Percentiles rank a stretch among this genome's conserved stretches.
These are phyloP conservation scores for Jamesozyma lodderae DNA, from an alignment of 805 yeast genomes.

Conservation along the genomic window DNA sequence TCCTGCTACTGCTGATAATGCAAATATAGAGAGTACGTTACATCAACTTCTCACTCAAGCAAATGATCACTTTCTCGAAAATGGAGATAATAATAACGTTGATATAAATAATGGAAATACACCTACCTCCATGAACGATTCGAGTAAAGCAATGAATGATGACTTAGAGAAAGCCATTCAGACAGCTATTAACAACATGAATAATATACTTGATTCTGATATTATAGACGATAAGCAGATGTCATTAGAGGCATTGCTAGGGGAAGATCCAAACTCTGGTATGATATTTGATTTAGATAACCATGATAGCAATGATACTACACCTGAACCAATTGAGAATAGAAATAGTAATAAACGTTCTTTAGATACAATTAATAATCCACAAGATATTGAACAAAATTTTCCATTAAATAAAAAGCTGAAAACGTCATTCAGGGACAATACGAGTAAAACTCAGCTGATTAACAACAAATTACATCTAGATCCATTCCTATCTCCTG, in stretches of 20 bases:
- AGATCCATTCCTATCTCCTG: conserved; percentile 27
- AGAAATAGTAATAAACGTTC: background rate
- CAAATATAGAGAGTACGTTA: conserved; percentile 15
- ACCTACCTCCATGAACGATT: background rate
- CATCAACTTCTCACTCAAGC: conserved; percentile 17
- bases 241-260: conserved; percentile 19
- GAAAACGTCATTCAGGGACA: no score
- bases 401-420: background rate
- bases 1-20: no score
- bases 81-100: background rate
- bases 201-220: conserved; percentile 10
- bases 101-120: background rate
- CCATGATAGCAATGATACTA: background rate
- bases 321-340: background rate
- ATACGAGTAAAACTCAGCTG: background rate
- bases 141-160: no score
- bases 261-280: conserved; percentile 10
- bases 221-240: conserved; percentile 14
- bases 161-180: conserved; percentile 9
- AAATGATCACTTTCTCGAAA: conserved; percentile 6
- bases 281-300: conserved; percentile 11
- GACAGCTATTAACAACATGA: conserved; percentile 4
- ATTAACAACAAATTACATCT: background rate
- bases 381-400: background rate
- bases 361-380: background rate